Percentiles rank a stretch among this genome's conserved stretches.
Conservation (phyloP, 2,329 filamentous ascomycete species). For the Phialophora verrucosa region DNA sequence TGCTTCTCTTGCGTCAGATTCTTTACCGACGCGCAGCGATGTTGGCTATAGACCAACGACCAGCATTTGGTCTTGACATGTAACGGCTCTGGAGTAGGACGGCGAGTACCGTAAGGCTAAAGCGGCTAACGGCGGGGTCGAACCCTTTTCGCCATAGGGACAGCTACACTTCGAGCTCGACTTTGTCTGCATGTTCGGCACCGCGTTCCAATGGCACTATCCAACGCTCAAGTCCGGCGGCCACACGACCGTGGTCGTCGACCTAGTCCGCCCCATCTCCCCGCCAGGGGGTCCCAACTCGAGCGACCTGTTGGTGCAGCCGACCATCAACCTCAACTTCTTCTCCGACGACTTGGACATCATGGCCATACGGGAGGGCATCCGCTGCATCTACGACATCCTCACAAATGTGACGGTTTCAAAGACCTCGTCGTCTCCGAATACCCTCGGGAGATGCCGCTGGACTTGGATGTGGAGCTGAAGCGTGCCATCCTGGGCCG, state of each 20-base stretch:
- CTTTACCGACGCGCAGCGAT: too few relatives aligned
- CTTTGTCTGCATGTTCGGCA: slow-evolving; percentile 64
- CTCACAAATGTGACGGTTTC: slow-evolving; percentile 63
- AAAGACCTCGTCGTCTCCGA: slow-evolving; percentile 48
- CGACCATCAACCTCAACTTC: slow-evolving; percentile 54
- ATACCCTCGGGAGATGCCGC: slow-evolving; percentile 68
- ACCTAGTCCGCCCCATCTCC: slow-evolving; percentile 57
- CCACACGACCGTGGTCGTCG: slow-evolving; percentile 64
- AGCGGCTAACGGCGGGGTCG: slow-evolving; percentile 48
- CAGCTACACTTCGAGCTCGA: slow-evolving; percentile 68
- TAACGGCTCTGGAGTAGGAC: slow-evolving; percentile 50
- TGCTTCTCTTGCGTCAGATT: too few relatives aligned
- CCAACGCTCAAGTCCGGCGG: slow-evolving; percentile 52
- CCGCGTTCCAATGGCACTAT: slow-evolving; percentile 58
- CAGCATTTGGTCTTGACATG: too few relatives aligned
- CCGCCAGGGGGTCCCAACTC: slow-evolving; percentile 50
- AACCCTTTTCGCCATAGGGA: slow-evolving; percentile 62
- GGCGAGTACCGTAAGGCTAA: slow-evolving; percentile 55
- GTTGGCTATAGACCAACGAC: too few relatives aligned
- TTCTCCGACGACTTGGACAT: slow-evolving; percentile 58
- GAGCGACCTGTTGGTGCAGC: slow-evolving; percentile 46
- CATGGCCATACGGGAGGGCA: slow-evolving; percentile 65
- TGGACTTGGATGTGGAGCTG: slow-evolving; percentile 62
- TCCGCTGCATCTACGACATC: slow-evolving; percentile 61
- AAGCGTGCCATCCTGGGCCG: slow-evolving; percentile 62